These are phyloP conservation scores for Salix koriyanagi DNA, from an alignment of 345 rosid genomes.

Conservation along the genomic window DNA sequence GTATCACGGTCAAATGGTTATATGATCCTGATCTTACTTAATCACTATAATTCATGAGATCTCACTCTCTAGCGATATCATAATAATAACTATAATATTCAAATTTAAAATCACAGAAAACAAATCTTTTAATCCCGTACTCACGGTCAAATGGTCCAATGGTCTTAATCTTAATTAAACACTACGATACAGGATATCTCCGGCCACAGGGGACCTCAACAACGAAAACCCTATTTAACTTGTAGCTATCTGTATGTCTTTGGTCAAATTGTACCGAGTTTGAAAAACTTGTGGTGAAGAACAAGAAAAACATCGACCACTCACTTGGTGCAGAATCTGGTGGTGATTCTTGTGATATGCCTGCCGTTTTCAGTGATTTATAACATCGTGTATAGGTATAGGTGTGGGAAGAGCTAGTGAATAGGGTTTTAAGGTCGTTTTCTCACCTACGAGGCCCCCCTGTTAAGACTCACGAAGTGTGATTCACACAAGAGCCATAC, in stretches of 20 bases:
- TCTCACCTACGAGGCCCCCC: neutral
- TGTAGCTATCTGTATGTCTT: neutral
- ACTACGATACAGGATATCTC: neutral
- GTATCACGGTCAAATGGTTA: too few species aligned
- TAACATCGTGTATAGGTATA: neutral
- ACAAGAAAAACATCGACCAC: neutral
- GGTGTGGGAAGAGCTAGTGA: conserved; percentile 8
- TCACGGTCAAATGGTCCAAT: too few species aligned
- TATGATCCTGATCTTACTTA: neutral
- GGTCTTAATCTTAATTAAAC: neutral
- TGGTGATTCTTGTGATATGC: neutral
- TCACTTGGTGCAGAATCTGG: neutral
- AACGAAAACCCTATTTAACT: neutral
- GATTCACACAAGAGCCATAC: neutral
- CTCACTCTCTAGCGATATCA: too few species aligned
- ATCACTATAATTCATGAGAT: neutral
- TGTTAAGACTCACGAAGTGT: neutral
- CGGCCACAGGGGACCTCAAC: neutral
- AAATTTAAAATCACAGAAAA: too few species aligned
- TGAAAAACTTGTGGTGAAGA: neutral
- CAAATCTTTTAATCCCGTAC: too few species aligned
- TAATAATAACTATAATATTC: too few species aligned
- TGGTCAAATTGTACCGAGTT: neutral
- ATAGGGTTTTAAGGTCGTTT: neutral
- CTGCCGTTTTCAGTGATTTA: neutral